Percentiles rank a stretch among this genome's conserved stretches.
These are phyloP conservation scores for Flaveria ramosissima DNA, from an alignment of 129 eudicot species.

Conservation along the genomic window DNA sequence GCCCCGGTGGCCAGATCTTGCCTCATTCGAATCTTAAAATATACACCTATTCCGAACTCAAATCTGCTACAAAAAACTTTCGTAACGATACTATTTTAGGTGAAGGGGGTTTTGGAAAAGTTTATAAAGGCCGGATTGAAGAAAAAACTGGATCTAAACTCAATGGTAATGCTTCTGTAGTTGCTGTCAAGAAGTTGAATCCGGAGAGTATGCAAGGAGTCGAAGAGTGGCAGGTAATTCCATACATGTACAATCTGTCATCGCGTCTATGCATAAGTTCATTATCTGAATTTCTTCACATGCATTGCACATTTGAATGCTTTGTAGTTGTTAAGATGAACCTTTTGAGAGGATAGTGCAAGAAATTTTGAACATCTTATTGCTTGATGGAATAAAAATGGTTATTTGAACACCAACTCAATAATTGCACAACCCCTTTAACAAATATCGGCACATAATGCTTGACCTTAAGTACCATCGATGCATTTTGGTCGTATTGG, in stretches of 20 bases:
- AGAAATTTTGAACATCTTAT: constrained; percentile 28
- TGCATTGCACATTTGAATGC: neutral
- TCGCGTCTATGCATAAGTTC: no score
- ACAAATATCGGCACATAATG: neutral
- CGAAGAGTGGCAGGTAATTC: constrained; percentile 19
- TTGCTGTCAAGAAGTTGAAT: constrained; percentile 27
- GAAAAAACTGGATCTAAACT: neutral
- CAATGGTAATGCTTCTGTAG: constrained; percentile 37
- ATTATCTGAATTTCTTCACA: constrained; percentile 8
- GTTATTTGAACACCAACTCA: constrained; percentile 13
- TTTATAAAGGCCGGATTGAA: constrained; percentile 15
- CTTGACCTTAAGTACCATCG: neutral
- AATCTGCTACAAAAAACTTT: constrained; percentile 17
- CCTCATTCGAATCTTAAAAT: constrained; percentile 15
- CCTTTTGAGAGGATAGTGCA: constrained; percentile 21
- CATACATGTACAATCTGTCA: neutral
- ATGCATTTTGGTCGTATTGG: no score
- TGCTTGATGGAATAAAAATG: constrained; percentile 7
- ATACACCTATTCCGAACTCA: constrained; percentile 11
- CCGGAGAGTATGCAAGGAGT: constrained; percentile 22
- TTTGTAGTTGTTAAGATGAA: constrained; percentile 3
- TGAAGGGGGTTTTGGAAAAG: constrained; percentile 26
- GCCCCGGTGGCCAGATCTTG: constrained; percentile 23
- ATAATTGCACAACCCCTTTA: neutral
- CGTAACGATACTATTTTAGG: constrained; percentile 11